Percentiles rank a stretch among this genome's conserved stretches.
Conservation (phyloP, 345 rosid genomes). For the Iberis pinnata region DNA sequence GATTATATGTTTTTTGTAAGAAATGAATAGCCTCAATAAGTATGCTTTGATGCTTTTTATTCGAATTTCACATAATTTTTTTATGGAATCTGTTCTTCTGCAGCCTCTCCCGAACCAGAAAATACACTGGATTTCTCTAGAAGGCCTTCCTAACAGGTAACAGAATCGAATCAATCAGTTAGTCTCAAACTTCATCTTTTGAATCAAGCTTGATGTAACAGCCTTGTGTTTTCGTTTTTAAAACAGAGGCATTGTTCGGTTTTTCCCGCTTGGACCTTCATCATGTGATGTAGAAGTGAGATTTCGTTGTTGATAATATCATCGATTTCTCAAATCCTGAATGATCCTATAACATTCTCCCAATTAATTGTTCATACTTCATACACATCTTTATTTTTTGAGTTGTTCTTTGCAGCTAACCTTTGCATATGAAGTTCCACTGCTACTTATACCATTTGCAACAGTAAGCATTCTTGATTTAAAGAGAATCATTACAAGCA, state of each 20-base stretch:
- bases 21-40: too few relatives aligned
- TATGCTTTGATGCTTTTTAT: background rate
- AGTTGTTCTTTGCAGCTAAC: conserved; percentile 59
- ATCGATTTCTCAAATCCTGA: too few relatives aligned
- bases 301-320: too few relatives aligned
- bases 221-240: conserved; percentile 5
- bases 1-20: too few relatives aligned
- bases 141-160: conserved; percentile 81
- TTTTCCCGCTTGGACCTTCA: conserved; percentile 67
- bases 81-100: conserved; percentile 16
- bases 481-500: too few relatives aligned
- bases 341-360: too few relatives aligned
- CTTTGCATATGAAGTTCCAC: conserved; percentile 88
- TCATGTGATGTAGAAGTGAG: conserved; percentile 75
- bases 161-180: background rate
- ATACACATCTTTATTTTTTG: background rate
- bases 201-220: conserved; percentile 4
- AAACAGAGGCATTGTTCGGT: conserved; percentile 86
- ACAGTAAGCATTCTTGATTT: conserved; percentile 43
- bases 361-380: background rate
- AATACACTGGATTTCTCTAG: conserved; percentile 85
- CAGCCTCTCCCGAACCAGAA: conserved; percentile 89
- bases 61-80: background rate
- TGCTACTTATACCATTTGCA: conserved; percentile 68
- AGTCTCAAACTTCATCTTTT: conserved; percentile 3